A percentile compares a stretch with the other conserved stretches of the same genome.
These are phyloP conservation scores for Termitomyces sp. DNA, from an alignment of 768 basidiomycete genomes.

Conservation along the genomic window DNA sequence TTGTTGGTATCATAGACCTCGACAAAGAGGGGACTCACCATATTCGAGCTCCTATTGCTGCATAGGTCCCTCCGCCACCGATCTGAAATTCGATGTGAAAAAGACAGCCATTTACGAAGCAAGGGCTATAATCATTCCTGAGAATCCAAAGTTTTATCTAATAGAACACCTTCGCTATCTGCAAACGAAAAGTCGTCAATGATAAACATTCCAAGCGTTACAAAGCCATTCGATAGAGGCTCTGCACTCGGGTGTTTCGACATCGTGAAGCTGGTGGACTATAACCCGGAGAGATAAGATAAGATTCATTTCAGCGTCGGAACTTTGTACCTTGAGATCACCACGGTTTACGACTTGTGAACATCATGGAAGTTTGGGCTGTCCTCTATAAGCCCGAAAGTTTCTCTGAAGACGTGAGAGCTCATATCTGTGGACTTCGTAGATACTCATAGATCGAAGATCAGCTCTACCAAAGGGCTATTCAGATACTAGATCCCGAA, in stretches of 20 bases:
- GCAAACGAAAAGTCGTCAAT: constrained; percentile 72
- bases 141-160: constrained; percentile 35
- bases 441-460: neutral
- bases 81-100: constrained; percentile 41
- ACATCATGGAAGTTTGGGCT: constrained; percentile 38
- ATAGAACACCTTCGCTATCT: constrained; percentile 50
- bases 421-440: neutral
- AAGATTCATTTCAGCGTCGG: neutral
- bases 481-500: constrained; percentile 52
- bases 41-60: constrained; percentile 74
- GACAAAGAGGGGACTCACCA: constrained; percentile 39
- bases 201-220: constrained; percentile 87
- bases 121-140: constrained; percentile 37
- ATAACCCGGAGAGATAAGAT: constrained; percentile 8
- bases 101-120: neutral
- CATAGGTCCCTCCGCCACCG: constrained; percentile 86
- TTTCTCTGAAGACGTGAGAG: constrained; percentile 37
- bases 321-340: too few relatives aligned
- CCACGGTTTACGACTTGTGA: neutral
- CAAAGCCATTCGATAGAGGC: constrained; percentile 31
- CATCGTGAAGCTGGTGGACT: constrained; percentile 11
- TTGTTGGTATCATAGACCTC: neutral
- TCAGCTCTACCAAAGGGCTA: constrained; percentile 60
- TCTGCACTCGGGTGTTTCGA: constrained; percentile 2
- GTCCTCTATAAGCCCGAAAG: constrained; percentile 34